Base-by-base conservation (phyloP, 805 yeast species). In the Metschnikowia anglica region DNA sequence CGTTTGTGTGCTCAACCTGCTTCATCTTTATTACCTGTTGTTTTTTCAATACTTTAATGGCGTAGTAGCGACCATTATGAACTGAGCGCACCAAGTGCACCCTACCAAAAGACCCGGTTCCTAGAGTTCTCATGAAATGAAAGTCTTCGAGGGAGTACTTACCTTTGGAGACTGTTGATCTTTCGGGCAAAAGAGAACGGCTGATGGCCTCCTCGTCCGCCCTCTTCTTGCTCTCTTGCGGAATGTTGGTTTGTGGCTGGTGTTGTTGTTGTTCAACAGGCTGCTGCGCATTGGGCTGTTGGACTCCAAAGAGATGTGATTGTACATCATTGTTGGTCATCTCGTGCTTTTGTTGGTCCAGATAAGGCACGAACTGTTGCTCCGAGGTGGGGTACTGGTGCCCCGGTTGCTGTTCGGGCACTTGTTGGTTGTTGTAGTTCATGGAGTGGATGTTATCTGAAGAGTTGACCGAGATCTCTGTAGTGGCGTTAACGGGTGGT, bases 1-100 rank as follows among this genome's bases (percentile, higher is more conserved):
- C 83, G 53, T 79, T 79, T 15, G 83, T 78, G 56, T 79, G 83
- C 56, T 79, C 83, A 17, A 79, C 81, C 56, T 79, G 83, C 56
- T 79, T 79, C 77, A 77, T 76, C 52, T 73, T 76, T 10, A 79
- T 77, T 37, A 79, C 81, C 52, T 79, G 73, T 34, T 72, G 74
- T 56, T 79, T 79, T 51, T 77, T 75, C 54, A 79, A 65, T 8
- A 77, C 79, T 53, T 79, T 79, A 64, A 79, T 77, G 29, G 83
- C 83, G 52, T 79, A 79, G 54, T 72, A 79, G 32, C 83, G 61
- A 15, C 80, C 80, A 49, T 79, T 79, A 51, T 79, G 83, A 24
- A 76, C 75, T 4, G 80, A 74, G 43, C 81, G 59, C 9, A 78
- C 81, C 47, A 79, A 62, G 56, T 78, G 83, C 15, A 79, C 83